phyloP scores from a whole-genome alignment of 2,329 filamentous ascomycete genomes.

The Paecilomyces fulvus region DNA sequence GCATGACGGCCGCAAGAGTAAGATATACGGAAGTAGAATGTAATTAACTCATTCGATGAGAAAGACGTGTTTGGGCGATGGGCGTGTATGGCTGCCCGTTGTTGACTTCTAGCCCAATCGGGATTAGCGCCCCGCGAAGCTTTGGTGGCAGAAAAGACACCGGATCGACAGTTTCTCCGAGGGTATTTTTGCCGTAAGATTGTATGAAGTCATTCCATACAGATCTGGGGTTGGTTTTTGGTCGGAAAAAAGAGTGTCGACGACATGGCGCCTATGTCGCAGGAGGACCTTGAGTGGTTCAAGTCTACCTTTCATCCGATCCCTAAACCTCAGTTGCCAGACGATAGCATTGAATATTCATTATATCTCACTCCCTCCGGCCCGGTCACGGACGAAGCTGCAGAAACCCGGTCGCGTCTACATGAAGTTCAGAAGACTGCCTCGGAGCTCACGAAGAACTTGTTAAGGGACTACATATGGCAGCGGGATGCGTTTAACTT shows the following conservation, averaged over 20 bases:
- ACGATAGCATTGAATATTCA: constrained; percentile 80
- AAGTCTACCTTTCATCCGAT: constrained; percentile 58
- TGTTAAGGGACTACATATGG: constrained; percentile 89
- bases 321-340: constrained; percentile 58
- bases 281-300: constrained; percentile 57
- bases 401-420: constrained; percentile 49
- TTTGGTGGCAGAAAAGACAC: constrained; percentile 1
- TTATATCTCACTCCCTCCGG: constrained; percentile 60
- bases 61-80: constrained; percentile 28
- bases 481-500: constrained; percentile 77
- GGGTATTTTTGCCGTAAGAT: constrained; percentile 8
- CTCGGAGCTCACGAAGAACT: constrained; percentile 50
- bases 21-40: constrained; percentile 2
- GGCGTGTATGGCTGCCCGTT: constrained; percentile 14
- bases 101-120: constrained; percentile 34
- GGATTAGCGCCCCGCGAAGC: constrained; percentile 18
- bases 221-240: constrained; percentile 6
- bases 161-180: constrained; percentile 19
- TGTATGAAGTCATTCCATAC: constrained; percentile 25
- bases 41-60: constrained; percentile 2
- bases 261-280: constrained; percentile 34
- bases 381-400: constrained; percentile 46
- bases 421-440: constrained; percentile 64
- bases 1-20: constrained; percentile 8
- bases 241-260: not conserved